phyloP scores from a whole-genome alignment of 345 rosid genomes.

The Pugionium dolabratum region DNA sequence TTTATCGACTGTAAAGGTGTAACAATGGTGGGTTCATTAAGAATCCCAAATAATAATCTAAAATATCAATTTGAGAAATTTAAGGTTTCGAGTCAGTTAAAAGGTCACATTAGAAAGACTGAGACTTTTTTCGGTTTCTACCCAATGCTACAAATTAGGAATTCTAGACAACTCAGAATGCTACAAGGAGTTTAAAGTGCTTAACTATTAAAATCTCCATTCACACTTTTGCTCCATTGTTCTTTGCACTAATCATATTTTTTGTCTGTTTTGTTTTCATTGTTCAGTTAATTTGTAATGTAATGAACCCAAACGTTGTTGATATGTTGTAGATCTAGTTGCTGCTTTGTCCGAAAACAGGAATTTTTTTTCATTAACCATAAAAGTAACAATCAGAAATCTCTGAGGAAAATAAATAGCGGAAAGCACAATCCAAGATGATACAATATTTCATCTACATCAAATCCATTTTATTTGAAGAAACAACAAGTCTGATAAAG shows the following conservation, averaged over 20 bases:
- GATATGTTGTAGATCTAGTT: not conserved
- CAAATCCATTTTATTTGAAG: constrained; percentile 31
- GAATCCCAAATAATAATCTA: constrained; percentile 4
- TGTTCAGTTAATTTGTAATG: no score
- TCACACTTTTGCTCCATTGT: no score
- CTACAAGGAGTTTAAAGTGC: no score
- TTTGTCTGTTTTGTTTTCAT: no score
- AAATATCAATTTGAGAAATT: constrained; percentile 5
- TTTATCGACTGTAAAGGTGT: constrained; percentile 37
- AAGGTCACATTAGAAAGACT: not conserved
- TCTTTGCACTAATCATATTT: no score
- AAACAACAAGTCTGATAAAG: constrained; percentile 17
- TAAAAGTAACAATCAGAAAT: constrained; percentile 27
- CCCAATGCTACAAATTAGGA: no score
- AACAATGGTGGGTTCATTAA: constrained; percentile 30
- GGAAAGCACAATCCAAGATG: constrained; percentile 38
- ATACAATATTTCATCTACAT: constrained; percentile 40
- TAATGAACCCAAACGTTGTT: no score
- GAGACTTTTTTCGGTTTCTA: no score
- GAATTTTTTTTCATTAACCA: constrained; percentile 15
- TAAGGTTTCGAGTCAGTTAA: not conserved
- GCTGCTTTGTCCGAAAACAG: constrained; percentile 17
- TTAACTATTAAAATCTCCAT: no score
- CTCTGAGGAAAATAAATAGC: constrained; percentile 21
- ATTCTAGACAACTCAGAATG: no score